Percentiles rank a stretch among this genome's conserved stretches.
Evolutionary conservation across 192 early-diverging fungal species (phyloP).

Genomic region (Chytriomyces hyalinus): DNA sequence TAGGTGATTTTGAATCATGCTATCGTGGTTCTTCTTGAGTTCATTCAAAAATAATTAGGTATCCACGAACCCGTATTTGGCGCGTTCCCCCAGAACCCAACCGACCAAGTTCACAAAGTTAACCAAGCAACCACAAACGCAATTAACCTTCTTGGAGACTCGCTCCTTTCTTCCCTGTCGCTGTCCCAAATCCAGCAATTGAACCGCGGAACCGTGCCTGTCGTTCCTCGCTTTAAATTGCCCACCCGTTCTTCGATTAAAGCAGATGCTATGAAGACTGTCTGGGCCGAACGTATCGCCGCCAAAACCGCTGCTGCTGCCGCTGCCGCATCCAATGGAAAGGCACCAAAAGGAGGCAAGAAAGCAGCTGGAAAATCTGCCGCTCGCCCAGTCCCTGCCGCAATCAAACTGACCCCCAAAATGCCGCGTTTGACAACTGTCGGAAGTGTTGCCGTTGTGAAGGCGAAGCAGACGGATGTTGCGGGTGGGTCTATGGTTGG

Average conservation of each 20-base stretch:
- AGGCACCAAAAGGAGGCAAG: constrained; percentile 18
- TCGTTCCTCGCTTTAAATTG: constrained; percentile 15
- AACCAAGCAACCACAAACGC: constrained; percentile 38
- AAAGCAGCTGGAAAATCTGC: background rate
- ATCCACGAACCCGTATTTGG: constrained; percentile 63
- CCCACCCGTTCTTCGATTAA: constrained; percentile 39
- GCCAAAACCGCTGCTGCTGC: constrained; percentile 10
- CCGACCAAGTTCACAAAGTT: constrained; percentile 22
- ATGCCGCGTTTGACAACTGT: constrained; percentile 44
- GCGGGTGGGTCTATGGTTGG: constrained; percentile 39
- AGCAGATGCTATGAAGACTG: constrained; percentile 29
- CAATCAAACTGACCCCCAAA: constrained; percentile 16
- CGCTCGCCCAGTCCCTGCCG: background rate
- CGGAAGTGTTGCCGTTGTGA: constrained; percentile 49
- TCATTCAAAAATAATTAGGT: no score
- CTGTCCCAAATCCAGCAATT: constrained; percentile 29
- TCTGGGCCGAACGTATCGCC: background rate
- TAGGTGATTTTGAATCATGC: no score
- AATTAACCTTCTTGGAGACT: constrained; percentile 21
- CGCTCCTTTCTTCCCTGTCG: constrained; percentile 38
- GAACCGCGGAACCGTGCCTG: constrained; percentile 36
- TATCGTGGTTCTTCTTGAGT: no score
- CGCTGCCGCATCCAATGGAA: background rate
- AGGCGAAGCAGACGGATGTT: constrained; percentile 47
- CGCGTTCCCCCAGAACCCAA: constrained; percentile 19